Conservation (phyloP, 495 filamentous ascomycete species). For the Cercophora newfieldiana region DNA sequence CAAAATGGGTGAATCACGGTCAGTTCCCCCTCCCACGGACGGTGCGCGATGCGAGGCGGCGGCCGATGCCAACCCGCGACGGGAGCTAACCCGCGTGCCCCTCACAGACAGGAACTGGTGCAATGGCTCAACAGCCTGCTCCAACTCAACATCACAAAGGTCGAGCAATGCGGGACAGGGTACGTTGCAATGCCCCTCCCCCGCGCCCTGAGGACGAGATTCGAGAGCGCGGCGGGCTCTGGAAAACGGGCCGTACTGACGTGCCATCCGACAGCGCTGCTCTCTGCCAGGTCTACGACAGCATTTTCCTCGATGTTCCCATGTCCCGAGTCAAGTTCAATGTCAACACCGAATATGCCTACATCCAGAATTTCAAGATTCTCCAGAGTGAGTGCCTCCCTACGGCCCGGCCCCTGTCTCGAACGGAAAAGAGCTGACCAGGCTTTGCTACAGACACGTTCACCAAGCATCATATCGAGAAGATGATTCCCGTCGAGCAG, state of each 20-base stretch:
- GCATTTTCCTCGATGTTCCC: conserved; percentile 93
- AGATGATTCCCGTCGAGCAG: conserved; percentile 79
- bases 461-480: conserved; percentile 80
- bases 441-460: conserved; percentile 63
- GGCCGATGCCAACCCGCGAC: background rate
- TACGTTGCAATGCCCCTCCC: conserved; percentile 54
- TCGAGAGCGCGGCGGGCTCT: background rate
- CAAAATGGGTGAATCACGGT: conserved; percentile 47
- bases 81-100: background rate
- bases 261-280: conserved; percentile 66
- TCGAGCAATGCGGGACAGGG: conserved; percentile 99
- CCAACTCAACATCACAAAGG: conserved; percentile 95
- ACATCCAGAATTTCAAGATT: conserved; percentile 96
- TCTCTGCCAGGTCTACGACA: conserved; percentile 95
- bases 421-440: conserved; percentile 29
- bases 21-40: conserved; percentile 15
- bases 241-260: conserved; percentile 17
- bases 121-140: conserved; percentile 97
- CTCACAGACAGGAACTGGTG: conserved; percentile 85
- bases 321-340: conserved; percentile 98
- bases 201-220: conserved; percentile 31
- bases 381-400: conserved; percentile 72
- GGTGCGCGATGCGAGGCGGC: background rate
- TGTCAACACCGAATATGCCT: conserved; percentile 94
- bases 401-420: conserved; percentile 2